Evolutionary conservation across 352 stramenopile species (phyloP), one percentile per base, ranked within the genome.

Genomic region (Phytophthora quininea): DNA sequence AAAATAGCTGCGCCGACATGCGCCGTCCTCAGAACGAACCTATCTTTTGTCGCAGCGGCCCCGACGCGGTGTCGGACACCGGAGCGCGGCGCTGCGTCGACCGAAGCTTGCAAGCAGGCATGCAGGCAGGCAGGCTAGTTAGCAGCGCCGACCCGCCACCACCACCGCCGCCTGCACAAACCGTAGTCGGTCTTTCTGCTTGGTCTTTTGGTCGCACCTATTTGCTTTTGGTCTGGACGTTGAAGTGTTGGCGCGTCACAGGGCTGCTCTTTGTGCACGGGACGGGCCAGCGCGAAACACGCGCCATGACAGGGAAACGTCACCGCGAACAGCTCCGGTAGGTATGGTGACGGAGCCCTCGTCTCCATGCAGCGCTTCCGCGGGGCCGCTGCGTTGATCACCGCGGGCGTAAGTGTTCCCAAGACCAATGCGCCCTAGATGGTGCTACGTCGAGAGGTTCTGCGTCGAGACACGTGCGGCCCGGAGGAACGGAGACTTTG

Each of bases 281-380:
- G 54, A 62, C 54, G 54, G 31, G 43, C 30, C 54, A 48, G 31
- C 45, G 53, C 15, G 54, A 62, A 62, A 62, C 54, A 62, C 54
- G 54, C 54, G 54, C 48, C 54, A 62, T 62, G 54, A 62, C 54
- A 54, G 30, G 54, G 54, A 53, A 53, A 62, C 54, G 54, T 62
- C 54, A 61, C 42, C 43, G 43, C 8, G 6, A 11, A 11, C 6
- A 11, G 35, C 35, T 40, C 43, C 15, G 43, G 12, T 27, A 8
- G 24, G 14, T 49, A 49, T 29, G 19, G 35, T 40, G 35, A 40
- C 35, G 19, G 43, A 49, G 43, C 19, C 43, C 12, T 49, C 43
- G 11, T 49, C 43, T 49, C 40, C 40, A 47, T 14, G 40, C 19
- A 49, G 14, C 19, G 15, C 14, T 24, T n/a, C 19, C 3, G 3